A percentile compares a stretch with the other conserved stretches of the same genome.
Evolutionary conservation across 768 basidiomycete genomes (phyloP).

Genomic region (Mycena galericulata): DNA sequence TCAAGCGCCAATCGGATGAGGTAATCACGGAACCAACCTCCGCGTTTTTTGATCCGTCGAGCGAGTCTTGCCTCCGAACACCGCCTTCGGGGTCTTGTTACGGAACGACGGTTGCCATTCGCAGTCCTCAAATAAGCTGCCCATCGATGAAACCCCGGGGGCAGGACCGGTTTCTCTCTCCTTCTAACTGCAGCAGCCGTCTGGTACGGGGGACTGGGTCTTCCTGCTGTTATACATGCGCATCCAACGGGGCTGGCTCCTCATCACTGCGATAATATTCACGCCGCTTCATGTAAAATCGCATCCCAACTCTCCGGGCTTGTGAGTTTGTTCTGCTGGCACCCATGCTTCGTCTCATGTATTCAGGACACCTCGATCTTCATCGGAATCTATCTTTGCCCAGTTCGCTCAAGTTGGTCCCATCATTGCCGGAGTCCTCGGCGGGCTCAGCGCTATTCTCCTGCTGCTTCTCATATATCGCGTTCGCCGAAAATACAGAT

Average conservation of each 20-base stretch:
- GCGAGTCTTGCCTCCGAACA: too few species aligned
- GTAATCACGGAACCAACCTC: not conserved
- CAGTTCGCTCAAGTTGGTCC: constrained; percentile 2
- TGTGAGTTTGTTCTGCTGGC: not conserved
- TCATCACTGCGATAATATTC: not conserved
- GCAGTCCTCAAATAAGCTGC: not conserved
- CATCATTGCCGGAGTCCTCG: constrained; percentile 4
- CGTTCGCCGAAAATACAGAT: not conserved
- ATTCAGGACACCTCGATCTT: not conserved
- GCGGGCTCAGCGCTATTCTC: not conserved
- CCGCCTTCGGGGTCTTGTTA: not conserved
- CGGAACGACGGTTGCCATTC: not conserved
- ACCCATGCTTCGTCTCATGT: not conserved
- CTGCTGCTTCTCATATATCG: not conserved
- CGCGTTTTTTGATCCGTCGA: too few species aligned
- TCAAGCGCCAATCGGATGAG: not conserved
- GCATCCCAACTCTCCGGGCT: not conserved
- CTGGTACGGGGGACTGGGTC: constrained; percentile 13
- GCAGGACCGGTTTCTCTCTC: constrained; percentile 5
- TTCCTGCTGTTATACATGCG: not conserved
- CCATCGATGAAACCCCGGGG: not conserved
- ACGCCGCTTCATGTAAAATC: not conserved
- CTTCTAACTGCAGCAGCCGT: constrained; percentile 13
- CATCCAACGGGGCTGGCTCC: constrained; percentile 11
- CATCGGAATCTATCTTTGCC: not conserved